Evolutionary conservation across 2,329 filamentous ascomycete species (phyloP), one percentile per base, ranked within the genome.

Genomic region (Fusarium albosuccineum): DNA sequence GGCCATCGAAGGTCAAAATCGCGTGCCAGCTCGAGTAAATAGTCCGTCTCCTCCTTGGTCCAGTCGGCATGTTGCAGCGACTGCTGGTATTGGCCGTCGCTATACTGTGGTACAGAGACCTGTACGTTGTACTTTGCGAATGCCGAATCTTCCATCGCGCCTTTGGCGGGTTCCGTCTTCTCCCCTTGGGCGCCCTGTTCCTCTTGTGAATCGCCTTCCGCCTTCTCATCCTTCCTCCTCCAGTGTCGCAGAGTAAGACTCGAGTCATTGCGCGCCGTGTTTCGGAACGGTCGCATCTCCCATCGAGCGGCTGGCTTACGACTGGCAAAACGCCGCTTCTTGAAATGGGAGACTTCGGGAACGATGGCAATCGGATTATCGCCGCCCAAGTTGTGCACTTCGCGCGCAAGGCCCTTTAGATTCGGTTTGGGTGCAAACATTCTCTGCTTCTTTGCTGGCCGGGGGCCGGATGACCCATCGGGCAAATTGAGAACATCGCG

Each of bases 41-140:
- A 97, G 76, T 97, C 94, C 9, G 96, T 99, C 80, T 99, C 96
- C 72, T 96, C 91, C 74, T 91, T 93, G 13, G 92, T 91, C 96
- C 96, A 99, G 71, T 95, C 90, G 13, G 88, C 83, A 74, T 85
- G 91, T 71, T 89, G 86, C 51, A 99, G 80, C 64, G 91, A 88
- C 59, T 88, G 85, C 62, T 90, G 87, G 79, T 99, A 99, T 76
- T 97, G 91, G 66, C 94, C 92, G 66, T 97, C 91, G 64, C 88
- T 93, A 79, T 98, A 98, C 62, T 89, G 85, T 1, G 94, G 93
- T 36, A 94, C 85, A 5, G 91, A 86, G 13, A 95, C 87, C 67
- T 91, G 86, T 56, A 97, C 89, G 75, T 97, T 97, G 84, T 92
- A 98, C 76, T 95, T 97, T 48, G 92, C 89, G 79, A 96, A 98